Evolutionary conservation across 495 filamentous ascomycete genomes (phyloP), one percentile per base, ranked within the genome.

Genomic region (Penicillium ucsense): DNA sequence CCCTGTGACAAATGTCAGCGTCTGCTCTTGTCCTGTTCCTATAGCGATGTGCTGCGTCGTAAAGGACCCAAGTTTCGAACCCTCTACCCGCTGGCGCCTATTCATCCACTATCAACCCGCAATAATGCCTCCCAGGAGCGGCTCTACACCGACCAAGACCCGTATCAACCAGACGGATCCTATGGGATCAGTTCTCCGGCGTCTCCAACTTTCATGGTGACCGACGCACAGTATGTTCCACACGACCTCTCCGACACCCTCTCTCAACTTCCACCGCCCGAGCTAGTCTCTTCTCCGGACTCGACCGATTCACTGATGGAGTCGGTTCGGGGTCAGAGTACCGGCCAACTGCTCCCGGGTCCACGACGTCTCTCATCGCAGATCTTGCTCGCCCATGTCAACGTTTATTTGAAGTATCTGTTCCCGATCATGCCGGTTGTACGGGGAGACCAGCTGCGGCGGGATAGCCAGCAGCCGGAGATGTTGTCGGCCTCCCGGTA

Each of bases 361-460:
- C 44, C 53, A 12, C 54, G 59, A 3, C 65, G 63, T 3, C 55
- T 73, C 3, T 60, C 70, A 0, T 52, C 66, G 0, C 60, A 67
- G 6, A 61, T 71, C 1, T 53, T 73, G 1, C 52, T 73, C 7
- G 70, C 65, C 0, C 70, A 73, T 49, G 58, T 73, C 32, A 73
- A 73, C 47, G 64, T 71, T 31, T 71, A 68, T 40, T 40, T 71
- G 44, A 73, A 71, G 45, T 73, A 89, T 58, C 75, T 95, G 61
- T 92, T 94, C 54, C 79, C 85, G 5, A 86, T 83, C 12, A 86
- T 89, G 73, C 89, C 89, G 0, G 83, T 94, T 35, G 72, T 94
- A 29, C 77, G 88, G 36, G 79, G 79, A 31, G 77, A 82, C 34
- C 73, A 77, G 41, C 63, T 92, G 6, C 81, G 83, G 46, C 71